Evolutionary conservation across 352 stramenopile genomes (phyloP).

Genomic region (Peronosclerospora sorghi): DNA sequence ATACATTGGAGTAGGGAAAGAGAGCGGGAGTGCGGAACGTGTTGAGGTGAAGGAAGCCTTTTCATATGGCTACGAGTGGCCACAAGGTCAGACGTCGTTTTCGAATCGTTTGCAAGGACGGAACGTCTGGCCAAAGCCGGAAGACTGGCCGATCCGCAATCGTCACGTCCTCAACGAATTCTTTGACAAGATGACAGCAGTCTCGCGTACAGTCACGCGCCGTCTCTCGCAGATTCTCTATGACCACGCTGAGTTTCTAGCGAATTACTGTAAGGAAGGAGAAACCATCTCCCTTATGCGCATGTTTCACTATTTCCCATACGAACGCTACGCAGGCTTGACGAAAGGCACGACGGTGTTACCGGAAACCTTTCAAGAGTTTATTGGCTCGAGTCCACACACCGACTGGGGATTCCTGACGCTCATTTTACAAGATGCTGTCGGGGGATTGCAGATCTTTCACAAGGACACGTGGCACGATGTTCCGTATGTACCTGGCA

Average conservation of each 20-base stretch:
- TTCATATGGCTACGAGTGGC: too few species aligned
- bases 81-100: neutral
- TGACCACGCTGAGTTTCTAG: too few species aligned
- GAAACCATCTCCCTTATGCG: too few species aligned
- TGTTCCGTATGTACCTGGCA: slow-evolving; percentile 60
- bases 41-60: too few species aligned
- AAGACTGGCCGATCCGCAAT: slow-evolving; percentile 23
- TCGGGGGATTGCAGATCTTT: slow-evolving; percentile 61
- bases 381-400: too few species aligned
- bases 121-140: slow-evolving; percentile 26
- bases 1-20: too few species aligned
- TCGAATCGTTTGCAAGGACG: neutral
- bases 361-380: too few species aligned
- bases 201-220: slow-evolving; percentile 38
- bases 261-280: too few species aligned
- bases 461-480: slow-evolving; percentile 63
- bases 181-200: slow-evolving; percentile 40
- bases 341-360: too few species aligned
- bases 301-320: too few species aligned
- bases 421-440: slow-evolving; percentile 68
- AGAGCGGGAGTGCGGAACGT: too few species aligned
- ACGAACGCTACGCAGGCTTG: too few species aligned
- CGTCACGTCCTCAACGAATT: slow-evolving; percentile 41
- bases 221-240: slow-evolving; percentile 41
- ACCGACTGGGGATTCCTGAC: slow-evolving; percentile 81